phyloP scores from a whole-genome alignment of 2,329 filamentous ascomycete species.

The Elsinoe australis region DNA sequence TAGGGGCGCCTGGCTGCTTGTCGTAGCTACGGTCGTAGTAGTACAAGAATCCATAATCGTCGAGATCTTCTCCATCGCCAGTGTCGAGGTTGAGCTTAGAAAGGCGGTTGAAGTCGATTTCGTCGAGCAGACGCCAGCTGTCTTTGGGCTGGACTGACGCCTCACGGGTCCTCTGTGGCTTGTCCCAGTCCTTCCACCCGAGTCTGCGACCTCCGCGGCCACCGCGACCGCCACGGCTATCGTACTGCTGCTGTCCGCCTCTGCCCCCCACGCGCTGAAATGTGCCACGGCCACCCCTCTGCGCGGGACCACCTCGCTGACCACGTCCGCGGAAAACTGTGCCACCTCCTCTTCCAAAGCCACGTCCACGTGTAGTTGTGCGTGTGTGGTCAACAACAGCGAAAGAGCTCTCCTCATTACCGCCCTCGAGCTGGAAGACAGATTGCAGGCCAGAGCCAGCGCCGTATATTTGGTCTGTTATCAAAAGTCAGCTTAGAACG shows the following conservation, averaged over 20 bases:
- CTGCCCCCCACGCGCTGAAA: conserved; percentile 66
- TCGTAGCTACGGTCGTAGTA: conserved; percentile 96
- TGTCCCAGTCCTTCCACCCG: conserved; percentile 98
- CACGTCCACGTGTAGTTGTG: conserved; percentile 72
- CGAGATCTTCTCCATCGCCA: conserved; percentile 89
- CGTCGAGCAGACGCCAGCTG: conserved; percentile 91
- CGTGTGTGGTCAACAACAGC: conserved; percentile 94
- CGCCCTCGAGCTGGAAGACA: conserved; percentile 81
- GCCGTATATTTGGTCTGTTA: conserved; percentile 83
- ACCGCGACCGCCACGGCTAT: conserved; percentile 61
- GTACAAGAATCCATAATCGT: conserved; percentile 94
- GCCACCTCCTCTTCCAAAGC: conserved; percentile 76
- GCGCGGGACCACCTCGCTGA: conserved; percentile 62
- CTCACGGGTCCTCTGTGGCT: conserved; percentile 92
- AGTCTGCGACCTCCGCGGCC: conserved; percentile 76
- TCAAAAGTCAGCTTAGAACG: no score
- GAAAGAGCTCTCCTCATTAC: conserved; percentile 95
- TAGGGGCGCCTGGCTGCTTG: conserved; percentile 79
- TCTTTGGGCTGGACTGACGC: conserved; percentile 92
- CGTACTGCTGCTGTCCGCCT: conserved; percentile 63
- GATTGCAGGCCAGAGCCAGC: conserved; percentile 66
- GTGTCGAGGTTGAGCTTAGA: conserved; percentile 93
- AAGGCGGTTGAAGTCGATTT: conserved; percentile 96
- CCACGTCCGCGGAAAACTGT: conserved; percentile 73
- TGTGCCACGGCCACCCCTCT: conserved; percentile 61